A percentile compares a stretch with the other conserved stretches of the same genome.
Evolutionary conservation across 768 basidiomycete genomes (phyloP).

Genomic region (Boletellus emodensis): DNA sequence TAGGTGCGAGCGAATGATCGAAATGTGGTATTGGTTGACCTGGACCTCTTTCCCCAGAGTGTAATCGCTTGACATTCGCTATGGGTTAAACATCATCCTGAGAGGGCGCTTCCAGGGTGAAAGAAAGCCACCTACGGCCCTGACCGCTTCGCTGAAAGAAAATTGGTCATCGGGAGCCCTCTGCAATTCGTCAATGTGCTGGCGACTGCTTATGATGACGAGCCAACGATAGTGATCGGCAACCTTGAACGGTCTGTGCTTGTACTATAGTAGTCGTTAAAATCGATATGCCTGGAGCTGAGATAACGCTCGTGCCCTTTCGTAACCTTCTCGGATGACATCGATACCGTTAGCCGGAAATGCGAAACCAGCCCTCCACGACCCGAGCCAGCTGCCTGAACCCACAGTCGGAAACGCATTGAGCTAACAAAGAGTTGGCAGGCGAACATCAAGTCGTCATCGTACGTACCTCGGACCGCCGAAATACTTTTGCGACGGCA

Average conservation of each 20-base stretch:
- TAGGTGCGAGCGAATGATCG: conserved; percentile 27
- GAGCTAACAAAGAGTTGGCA: conserved; percentile 7
- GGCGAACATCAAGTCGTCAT: background rate
- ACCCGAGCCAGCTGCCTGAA: conserved; percentile 22
- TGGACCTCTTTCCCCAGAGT: conserved; percentile 33
- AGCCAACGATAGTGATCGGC: conserved; percentile 33
- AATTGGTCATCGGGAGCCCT: conserved; percentile 37
- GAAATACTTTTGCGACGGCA: background rate
- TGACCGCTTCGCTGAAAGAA: conserved; percentile 29
- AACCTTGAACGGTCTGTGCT: conserved; percentile 29
- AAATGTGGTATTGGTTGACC: conserved; percentile 28
- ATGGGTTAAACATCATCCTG: background rate
- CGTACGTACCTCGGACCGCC: background rate
- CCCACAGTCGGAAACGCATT: conserved; percentile 30
- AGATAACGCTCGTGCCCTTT: conserved; percentile 18
- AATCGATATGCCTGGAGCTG: background rate
- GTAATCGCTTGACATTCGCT: conserved; percentile 40
- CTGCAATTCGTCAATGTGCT: conserved; percentile 38
- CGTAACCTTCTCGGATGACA: conserved; percentile 30
- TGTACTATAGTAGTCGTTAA: conserved; percentile 18
- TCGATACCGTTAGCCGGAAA: conserved; percentile 16
- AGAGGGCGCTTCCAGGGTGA: background rate
- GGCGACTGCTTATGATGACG: conserved; percentile 33
- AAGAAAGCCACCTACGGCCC: conserved; percentile 29
- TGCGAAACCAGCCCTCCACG: conserved; percentile 22